Evolutionary conservation across 2,329 filamentous ascomycete species (phyloP).

Genomic region (Cladophialophora psammophila): DNA sequence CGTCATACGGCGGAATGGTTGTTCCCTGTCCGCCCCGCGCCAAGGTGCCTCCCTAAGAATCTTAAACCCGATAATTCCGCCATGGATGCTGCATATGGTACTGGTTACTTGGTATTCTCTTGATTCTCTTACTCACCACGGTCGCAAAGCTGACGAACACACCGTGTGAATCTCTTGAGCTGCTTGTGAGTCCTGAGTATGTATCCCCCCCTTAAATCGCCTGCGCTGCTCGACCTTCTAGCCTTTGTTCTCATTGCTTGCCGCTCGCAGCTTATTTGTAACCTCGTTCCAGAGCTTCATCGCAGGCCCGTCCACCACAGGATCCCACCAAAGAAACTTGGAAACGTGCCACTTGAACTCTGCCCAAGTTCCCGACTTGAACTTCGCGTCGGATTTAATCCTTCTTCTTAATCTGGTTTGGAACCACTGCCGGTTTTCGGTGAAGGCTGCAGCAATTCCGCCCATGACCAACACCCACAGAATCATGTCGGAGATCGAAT

Average conservation of each 20-base stretch:
- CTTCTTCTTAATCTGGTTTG: background rate
- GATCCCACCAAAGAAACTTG: slow-evolving; percentile 13
- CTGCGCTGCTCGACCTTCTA: background rate
- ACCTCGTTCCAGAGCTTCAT: slow-evolving; percentile 10
- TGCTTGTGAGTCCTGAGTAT: background rate
- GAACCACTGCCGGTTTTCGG: slow-evolving; percentile 4
- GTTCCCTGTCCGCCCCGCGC: background rate
- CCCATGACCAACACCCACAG: slow-evolving; percentile 10
- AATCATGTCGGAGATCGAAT: background rate
- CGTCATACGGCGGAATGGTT: background rate
- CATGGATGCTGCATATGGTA: too few species aligned
- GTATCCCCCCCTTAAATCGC: background rate
- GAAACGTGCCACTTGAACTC: background rate
- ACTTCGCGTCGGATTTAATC: background rate
- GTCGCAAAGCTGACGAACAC: background rate
- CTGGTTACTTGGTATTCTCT: too few species aligned
- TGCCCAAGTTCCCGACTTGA: background rate
- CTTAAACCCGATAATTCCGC: too few species aligned
- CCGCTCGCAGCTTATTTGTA: background rate
- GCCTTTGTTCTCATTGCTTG: background rate
- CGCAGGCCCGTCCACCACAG: slow-evolving; percentile 1
- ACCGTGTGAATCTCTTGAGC: background rate
- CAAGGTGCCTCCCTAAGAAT: too few species aligned
- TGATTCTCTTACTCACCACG: background rate
- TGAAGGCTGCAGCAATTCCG: slow-evolving; percentile 12